phyloP scores from a whole-genome alignment of 176 grass and related monocot genomes.

The Aegilops bicornis region DNA sequence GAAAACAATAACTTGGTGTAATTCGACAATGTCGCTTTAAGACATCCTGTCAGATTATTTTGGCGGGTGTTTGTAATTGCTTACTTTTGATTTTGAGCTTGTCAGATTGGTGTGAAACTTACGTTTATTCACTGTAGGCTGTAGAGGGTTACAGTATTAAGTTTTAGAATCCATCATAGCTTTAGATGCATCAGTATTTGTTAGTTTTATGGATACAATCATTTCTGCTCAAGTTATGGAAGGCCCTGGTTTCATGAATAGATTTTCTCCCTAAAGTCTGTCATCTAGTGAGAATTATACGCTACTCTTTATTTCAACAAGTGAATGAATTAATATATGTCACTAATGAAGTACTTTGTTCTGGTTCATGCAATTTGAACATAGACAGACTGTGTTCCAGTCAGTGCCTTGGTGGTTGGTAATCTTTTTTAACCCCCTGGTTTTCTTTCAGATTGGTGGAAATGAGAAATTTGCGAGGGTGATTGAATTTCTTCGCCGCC shows the following conservation, averaged over 20 bases:
- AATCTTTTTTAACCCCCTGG: slow-evolving; percentile 2
- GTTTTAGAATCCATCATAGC: neutral
- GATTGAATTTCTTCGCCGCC: slow-evolving; percentile 62
- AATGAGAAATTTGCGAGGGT: slow-evolving; percentile 68
- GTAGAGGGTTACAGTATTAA: neutral
- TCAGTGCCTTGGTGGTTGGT: neutral
- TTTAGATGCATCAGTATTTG: neutral
- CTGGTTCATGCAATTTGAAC: neutral
- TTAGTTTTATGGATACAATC: neutral
- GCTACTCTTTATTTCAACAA: neutral
- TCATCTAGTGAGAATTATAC: neutral
- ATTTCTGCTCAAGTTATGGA: neutral
- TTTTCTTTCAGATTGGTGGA: slow-evolving; percentile 55
- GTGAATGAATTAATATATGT: neutral
- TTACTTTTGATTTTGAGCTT: neutral
- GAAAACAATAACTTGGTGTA: neutral
- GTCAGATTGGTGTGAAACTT: neutral
- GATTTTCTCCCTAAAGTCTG: neutral
- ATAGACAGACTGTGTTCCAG: neutral
- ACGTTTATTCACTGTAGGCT: neutral
- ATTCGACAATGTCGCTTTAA: neutral
- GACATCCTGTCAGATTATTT: neutral
- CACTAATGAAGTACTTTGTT: neutral
- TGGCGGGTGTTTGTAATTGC: neutral
- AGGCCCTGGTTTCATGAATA: neutral